A percentile compares a stretch with the other conserved stretches of the same genome.
Conservation (phyloP, 371 early-diverging fungal genomes). For the Globomyces sp. region DNA sequence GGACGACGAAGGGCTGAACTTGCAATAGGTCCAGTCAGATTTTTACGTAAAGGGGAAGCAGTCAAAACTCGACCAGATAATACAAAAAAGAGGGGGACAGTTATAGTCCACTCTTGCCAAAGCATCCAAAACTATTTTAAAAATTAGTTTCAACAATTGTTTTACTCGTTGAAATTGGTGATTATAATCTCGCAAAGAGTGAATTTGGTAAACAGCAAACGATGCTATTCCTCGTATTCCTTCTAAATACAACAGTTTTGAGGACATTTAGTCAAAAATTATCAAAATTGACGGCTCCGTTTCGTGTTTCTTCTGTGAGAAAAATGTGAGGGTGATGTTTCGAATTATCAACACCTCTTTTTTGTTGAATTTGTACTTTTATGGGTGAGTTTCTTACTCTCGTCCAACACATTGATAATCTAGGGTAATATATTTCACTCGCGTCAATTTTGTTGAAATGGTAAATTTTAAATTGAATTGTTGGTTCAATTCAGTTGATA, state of each 20-base stretch:
- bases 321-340: too few species aligned
- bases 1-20: conserved; percentile 14
- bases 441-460: too few species aligned
- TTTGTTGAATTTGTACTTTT: too few species aligned
- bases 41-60: background rate
- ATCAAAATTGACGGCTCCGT: too few species aligned
- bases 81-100: conserved; percentile 18
- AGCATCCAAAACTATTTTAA: background rate
- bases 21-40: background rate
- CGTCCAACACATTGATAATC: too few species aligned
- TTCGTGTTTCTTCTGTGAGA: too few species aligned
- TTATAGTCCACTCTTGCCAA: background rate
- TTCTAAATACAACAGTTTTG: conserved; percentile 5
- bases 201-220: background rate
- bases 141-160: background rate
- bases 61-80: conserved; percentile 17
- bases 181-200: background rate
- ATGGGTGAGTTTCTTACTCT: too few species aligned
- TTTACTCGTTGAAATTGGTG: background rate
- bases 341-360: too few species aligned
- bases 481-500: too few species aligned
- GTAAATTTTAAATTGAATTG: too few species aligned
- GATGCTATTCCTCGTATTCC: conserved; percentile 10
- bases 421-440: too few species aligned
- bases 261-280: too few species aligned